phyloP scores from a whole-genome alignment of 345 rosid genomes.

The Pistacia integerrima region DNA sequence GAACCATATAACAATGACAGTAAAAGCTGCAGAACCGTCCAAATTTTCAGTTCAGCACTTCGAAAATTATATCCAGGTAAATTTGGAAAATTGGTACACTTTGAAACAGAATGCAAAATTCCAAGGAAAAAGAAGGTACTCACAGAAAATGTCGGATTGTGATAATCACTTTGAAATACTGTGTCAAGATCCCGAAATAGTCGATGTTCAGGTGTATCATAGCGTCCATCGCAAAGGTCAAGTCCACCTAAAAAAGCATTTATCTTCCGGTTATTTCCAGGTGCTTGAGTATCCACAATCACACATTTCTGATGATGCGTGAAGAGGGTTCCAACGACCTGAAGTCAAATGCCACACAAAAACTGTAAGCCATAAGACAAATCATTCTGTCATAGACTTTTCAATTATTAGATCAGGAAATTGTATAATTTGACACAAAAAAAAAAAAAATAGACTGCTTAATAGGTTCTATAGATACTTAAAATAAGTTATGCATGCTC shows the following conservation, averaged over 20 bases:
- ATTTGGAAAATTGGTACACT: neutral
- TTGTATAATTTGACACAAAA: neutral
- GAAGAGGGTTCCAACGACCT: slow-evolving; percentile 77
- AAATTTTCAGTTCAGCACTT: neutral
- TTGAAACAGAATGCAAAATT: neutral
- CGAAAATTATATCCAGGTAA: neutral
- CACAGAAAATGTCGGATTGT: slow-evolving; percentile 71
- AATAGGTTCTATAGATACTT: neutral
- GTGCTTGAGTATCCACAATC: slow-evolving; percentile 67
- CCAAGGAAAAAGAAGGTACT: slow-evolving; percentile 16
- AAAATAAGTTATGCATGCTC: neutral
- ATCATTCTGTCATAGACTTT: neutral
- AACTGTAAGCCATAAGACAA: neutral
- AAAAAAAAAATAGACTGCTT: neutral
- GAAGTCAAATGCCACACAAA: slow-evolving; percentile 17
- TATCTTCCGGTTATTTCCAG: slow-evolving; percentile 62
- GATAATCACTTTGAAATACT: slow-evolving; percentile 50
- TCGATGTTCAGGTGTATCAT: slow-evolving; percentile 73
- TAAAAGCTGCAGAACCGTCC: neutral
- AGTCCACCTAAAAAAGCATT: slow-evolving; percentile 66
- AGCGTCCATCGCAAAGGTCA: slow-evolving; percentile 82
- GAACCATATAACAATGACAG: neutral
- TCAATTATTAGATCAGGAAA: neutral
- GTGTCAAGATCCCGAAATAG: slow-evolving; percentile 58
- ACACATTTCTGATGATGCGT: slow-evolving; percentile 83